Evolutionary conservation across 768 basidiomycete genomes (phyloP).

Genomic region (Amanita fuliginea): DNA sequence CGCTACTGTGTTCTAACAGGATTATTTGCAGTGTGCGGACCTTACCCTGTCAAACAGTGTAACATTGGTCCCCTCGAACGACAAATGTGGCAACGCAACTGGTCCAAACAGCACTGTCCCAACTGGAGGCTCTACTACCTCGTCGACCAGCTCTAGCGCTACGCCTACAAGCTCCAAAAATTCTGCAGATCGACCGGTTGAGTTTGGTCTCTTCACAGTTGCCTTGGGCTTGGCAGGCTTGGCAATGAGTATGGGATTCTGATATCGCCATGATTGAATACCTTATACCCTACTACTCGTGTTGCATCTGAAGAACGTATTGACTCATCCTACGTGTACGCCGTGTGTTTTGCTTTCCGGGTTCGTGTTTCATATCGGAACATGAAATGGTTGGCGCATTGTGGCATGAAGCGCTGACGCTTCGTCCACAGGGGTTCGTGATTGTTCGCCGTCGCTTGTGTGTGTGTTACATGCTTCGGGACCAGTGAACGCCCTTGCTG

Average conservation of each 20-base stretch:
- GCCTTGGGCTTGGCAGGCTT: slow-evolving; percentile 4
- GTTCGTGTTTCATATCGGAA: too few relatives aligned
- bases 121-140: slow-evolving; percentile 8
- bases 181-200: slow-evolving; percentile 1
- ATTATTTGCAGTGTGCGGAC: slow-evolving; percentile 57
- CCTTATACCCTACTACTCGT: not conserved
- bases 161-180: not conserved
- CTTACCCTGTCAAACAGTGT: slow-evolving; percentile 50
- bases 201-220: not conserved
- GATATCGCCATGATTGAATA: not conserved
- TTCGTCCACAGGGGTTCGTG: too few relatives aligned
- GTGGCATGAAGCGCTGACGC: too few relatives aligned
- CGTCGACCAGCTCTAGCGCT: slow-evolving; percentile 1
- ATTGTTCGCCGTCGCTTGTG: too few relatives aligned
- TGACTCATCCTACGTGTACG: not conserved
- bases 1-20: slow-evolving; percentile 2
- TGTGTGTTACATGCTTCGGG: too few relatives aligned
- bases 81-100: slow-evolving; percentile 24
- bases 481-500: too few relatives aligned
- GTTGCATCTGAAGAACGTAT: not conserved
- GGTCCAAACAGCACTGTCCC: slow-evolving; percentile 7
- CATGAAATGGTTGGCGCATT: too few relatives aligned
- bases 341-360: too few relatives aligned
- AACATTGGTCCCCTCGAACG: slow-evolving; percentile 32
- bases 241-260: not conserved